phyloP scores from a whole-genome alignment of 495 filamentous ascomycete genomes.

The Astrothelium macrocarpum region DNA sequence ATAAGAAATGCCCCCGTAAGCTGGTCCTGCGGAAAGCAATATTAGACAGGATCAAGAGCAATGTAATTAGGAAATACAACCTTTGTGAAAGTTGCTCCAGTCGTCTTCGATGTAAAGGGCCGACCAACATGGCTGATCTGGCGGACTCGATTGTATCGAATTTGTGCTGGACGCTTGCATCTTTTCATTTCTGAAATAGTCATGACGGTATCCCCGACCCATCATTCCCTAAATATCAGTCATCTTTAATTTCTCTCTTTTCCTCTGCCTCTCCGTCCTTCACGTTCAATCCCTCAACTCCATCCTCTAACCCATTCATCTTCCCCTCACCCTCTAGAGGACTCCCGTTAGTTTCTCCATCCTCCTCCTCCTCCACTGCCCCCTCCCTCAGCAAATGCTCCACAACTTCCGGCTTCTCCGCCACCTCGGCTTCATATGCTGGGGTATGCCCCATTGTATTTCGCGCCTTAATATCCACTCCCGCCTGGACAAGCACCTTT shows the following conservation, averaged over 20 bases:
- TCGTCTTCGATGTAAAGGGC: no score
- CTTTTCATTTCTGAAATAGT: no score
- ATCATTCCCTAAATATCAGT: background rate
- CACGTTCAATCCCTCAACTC: background rate
- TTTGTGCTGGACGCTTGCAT: no score
- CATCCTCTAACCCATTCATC: background rate
- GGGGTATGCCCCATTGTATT: constrained; percentile 81
- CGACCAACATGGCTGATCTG: no score
- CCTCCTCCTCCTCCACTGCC: constrained; percentile 12
- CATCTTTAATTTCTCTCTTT: background rate
- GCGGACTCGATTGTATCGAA: no score
- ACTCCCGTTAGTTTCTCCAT: no score
- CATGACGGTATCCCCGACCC: background rate
- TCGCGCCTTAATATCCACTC: constrained; percentile 60
- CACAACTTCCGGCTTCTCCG: constrained; percentile 56
- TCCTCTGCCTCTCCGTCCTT: constrained; percentile 1
- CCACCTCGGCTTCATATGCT: constrained; percentile 72
- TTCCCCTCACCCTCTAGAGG: no score
- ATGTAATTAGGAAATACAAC: no score
- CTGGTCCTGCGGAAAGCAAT: no score
- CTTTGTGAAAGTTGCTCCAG: no score
- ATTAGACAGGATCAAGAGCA: no score
- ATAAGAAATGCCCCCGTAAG: no score
- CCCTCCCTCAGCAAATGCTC: constrained; percentile 47
- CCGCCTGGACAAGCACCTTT: constrained; percentile 60